These are phyloP conservation scores for Botrytis hyacinthi DNA, from an alignment of 2,329 filamentous ascomycete species.

Conservation along the genomic window DNA sequence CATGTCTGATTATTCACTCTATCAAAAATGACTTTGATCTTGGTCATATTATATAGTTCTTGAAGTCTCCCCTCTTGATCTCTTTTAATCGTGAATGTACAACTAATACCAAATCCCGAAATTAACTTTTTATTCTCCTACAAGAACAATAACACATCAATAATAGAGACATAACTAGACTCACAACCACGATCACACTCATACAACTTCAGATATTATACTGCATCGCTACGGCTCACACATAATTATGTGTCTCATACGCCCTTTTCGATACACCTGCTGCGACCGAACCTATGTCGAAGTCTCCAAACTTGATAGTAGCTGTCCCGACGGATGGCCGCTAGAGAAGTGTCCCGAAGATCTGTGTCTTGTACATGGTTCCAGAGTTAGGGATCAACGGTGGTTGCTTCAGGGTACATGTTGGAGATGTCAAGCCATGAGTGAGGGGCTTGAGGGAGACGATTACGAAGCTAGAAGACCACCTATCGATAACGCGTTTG, in stretches of 20 bases:
- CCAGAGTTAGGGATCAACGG: conserved; percentile 20
- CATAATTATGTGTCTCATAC: conserved; percentile 33
- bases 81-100: conserved; percentile 2
- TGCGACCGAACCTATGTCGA: conserved; percentile 32
- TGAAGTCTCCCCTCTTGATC: not conserved
- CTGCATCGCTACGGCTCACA: not conserved
- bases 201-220: not conserved
- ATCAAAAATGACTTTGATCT: conserved; percentile 4
- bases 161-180: not conserved
- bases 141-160: not conserved
- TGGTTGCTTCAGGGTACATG: conserved; percentile 22
- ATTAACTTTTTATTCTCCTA: not conserved
- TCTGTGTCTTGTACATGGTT: conserved; percentile 29
- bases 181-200: not conserved
- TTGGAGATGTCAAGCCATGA: conserved; percentile 33
- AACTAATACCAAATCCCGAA: not conserved
- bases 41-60: conserved; percentile 14
- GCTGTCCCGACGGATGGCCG: conserved; percentile 33
- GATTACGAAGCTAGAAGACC: conserved; percentile 30
- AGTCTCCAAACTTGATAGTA: conserved; percentile 25
- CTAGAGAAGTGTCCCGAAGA: conserved; percentile 33
- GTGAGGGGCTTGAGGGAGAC: not conserved
- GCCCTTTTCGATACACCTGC: conserved; percentile 31
- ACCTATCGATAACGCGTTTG: conserved; percentile 30
- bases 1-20: conserved; percentile 13